Evolutionary conservation across 257 asterid species (phyloP).

Genomic region (Verbascum thapsus): DNA sequence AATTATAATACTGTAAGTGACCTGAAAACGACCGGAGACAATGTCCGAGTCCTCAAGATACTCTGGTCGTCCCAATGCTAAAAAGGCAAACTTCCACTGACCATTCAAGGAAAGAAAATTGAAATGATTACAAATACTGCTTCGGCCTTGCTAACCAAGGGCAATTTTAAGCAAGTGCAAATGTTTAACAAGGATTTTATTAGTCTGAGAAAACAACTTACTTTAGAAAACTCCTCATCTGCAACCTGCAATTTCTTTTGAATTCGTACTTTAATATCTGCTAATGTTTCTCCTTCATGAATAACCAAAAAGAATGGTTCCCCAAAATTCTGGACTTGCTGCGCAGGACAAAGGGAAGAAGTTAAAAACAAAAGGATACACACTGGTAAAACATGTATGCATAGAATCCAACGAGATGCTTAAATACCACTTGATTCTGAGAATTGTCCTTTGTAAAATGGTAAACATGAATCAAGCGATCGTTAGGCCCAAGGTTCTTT

Average conservation of each 20-base stretch:
- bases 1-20: conserved; percentile 25
- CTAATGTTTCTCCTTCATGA: conserved; percentile 62
- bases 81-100: conserved; percentile 78
- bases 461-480: conserved; percentile 83
- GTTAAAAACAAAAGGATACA: background rate
- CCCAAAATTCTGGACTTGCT: conserved; percentile 67
- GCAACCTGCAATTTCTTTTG: conserved; percentile 59
- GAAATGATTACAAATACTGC: conserved; percentile 5
- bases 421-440: conserved; percentile 78
- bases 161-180: conserved; percentile 9
- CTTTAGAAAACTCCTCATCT: conserved; percentile 63
- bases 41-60: conserved; percentile 73
- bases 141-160: background rate
- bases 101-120: conserved; percentile 16
- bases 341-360: conserved; percentile 7
- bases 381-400: background rate
- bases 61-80: conserved; percentile 72
- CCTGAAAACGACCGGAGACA: conserved; percentile 77
- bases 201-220: conserved; percentile 25
- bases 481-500: conserved; percentile 80
- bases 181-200: conserved; percentile 9
- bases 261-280: conserved; percentile 51
- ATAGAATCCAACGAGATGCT: conserved; percentile 14
- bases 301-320: conserved; percentile 60
- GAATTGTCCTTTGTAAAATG: conserved; percentile 82